Evolutionary conservation across 2,329 filamentous ascomycete genomes (phyloP), one percentile per base, ranked within the genome.

Genomic region (Elsinoe batatas): DNA sequence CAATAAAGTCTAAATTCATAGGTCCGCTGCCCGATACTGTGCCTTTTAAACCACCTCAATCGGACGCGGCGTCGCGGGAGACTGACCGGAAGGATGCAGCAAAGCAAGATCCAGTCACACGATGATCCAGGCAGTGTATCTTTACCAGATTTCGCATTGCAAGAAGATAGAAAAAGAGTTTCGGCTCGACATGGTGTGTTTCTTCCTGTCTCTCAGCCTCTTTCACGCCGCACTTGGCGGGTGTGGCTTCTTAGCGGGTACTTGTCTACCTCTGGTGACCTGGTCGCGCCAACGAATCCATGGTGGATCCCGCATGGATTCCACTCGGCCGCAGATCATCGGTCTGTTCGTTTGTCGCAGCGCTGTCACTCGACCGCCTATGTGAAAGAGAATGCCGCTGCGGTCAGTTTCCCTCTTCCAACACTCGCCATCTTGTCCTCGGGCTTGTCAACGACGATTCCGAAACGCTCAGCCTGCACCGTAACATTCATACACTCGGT

Each of bases 291-390:
- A 51, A 51, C 38, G 33, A 38, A 20, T 51, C 47, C 36, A 51
- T n/a, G n/a, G n/a, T n/a, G 47, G 47, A 51, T 51, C 33, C 32
- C 47, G 26, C 47, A 51, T 51, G 47, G 47, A 51, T 51, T 36
- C 13, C 47, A 51, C 47, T 51, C 33, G n/a, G 47, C 47, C 33
- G 47, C 47, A 51, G 47, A 51, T 51, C 47, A 37, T 51, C 47
- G 47, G n/a, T 51, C 47, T 51, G 47, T 36, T 51, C 32, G 33
- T 51, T 33, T 51, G 47, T 51, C 47, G 47, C 47, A 51, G 17
- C 47, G 35, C 47, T 51, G 47, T 51, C 47, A 51, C 47, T 51
- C 47, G 33, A 51, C 47, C 18, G 47, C 47, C 35, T 26, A 38
- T 18, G 33, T 22, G 26, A 26, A 51, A 35, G 32, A 51, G 26